Percentiles rank a stretch among this genome's conserved stretches.
Conservation (phyloP, 108 stramenopile species). For the Conticribra guillardii region DNA sequence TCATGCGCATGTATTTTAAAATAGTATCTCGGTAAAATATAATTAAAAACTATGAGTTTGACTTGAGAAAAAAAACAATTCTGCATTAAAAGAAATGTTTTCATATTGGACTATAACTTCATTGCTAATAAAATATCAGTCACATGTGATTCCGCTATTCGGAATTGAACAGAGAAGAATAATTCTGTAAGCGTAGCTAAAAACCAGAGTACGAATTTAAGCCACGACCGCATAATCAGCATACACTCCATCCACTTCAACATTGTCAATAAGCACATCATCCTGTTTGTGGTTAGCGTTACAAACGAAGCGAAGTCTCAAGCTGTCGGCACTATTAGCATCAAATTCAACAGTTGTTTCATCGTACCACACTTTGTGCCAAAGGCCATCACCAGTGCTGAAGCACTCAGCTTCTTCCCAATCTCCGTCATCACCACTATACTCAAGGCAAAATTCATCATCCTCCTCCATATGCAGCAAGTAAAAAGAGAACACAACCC, state of each 20-base stretch:
- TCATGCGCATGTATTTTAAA: no score
- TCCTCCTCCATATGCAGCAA: background rate
- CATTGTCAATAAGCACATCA: background rate
- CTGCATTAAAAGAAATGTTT: no score
- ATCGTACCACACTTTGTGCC: background rate
- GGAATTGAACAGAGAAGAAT: no score
- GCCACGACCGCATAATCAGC: no score
- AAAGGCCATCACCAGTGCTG: background rate
- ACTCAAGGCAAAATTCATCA: background rate
- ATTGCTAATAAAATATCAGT: no score
- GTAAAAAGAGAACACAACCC: background rate
- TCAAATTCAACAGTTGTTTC: background rate
- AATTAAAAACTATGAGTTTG: no score
- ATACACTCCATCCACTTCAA: background rate
- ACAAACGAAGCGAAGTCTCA: background rate
- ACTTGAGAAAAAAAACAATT: no score
- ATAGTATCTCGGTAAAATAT: no score
- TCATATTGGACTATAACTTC: no score
- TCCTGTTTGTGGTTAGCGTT: background rate
- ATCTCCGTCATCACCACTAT: background rate
- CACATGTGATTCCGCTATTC: no score
- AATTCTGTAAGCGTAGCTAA: no score
- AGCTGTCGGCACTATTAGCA: background rate
- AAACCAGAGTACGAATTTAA: no score
- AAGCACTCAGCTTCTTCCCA: background rate